Evolutionary conservation across 768 basidiomycete species (phyloP), one percentile per base, ranked within the genome.

Genomic region (Lactarius deliciosus): DNA sequence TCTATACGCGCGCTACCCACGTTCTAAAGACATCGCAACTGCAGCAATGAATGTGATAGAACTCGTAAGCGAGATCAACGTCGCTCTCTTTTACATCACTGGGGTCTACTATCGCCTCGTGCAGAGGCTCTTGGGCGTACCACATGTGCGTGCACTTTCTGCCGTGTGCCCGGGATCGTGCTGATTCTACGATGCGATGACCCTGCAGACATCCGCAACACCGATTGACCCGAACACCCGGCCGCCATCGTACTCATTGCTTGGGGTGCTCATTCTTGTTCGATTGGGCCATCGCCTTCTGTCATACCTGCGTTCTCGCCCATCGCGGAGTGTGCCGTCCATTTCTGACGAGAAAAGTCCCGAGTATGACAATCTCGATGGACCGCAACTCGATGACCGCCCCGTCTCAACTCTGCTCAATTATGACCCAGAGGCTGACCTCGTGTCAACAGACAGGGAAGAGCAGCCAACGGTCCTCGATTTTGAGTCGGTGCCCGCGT

Each of bases 231-330:
- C 90, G 25, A 85, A 89, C 74, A 79, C 81, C 11, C 82, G 87
- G 58, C 88, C 91, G 9, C 93, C 93, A 7, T 94, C 93, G 18
- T 95, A 95, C 76, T 89, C 92, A n/a, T 75, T 95, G 22, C 82
- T 95, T 6, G 93, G 93, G 15, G 78, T 93, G 47, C 80, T 95
- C 60, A 83, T 95, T 36, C 77, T 80, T 34, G 74, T 88, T 40
- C 81, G 90, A 61, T 82, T 93, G 3, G 69, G 86, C 8, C 81
- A 92, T 75, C 86, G 90, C 9, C 77, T 91, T 6, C 61, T 85
- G 41, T 76, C 72, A 16, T 81, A 79, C 75, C 60, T 86, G 47
- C 82, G 80, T 57, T 73, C 70, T 45, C 75, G 74, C 28, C 73
- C 69, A 57, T 68, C 15, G 38, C 74, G 47, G 34, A 63, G 66